Evolutionary conservation across 805 yeast genomes (phyloP), one percentile per base, ranked within the genome.

Genomic region (Hanseniaspora mollemarum): DNA sequence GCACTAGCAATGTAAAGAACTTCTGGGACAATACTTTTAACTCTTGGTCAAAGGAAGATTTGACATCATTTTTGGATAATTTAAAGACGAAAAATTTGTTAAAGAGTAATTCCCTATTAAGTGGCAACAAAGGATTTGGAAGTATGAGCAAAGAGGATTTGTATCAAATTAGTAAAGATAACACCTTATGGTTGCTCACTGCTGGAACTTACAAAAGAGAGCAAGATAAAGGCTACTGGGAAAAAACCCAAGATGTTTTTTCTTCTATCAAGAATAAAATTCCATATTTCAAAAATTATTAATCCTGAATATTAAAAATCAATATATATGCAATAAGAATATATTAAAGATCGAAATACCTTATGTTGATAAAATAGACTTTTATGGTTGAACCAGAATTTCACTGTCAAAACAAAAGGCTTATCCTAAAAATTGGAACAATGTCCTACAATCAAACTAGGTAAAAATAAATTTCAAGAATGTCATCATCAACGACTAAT

Each of bases 41-140:
- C 25, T 58, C 67, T 9, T 73, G 75, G 73, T 64, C 74, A 1
- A 63, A 62, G 16, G 67, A 67, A 22, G 78, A 75, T 51, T 59
- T 75, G 51, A 62, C 55, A 41, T 54, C 64, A 15, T 74, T 73
- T 55, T 58, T 74, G 52, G 59, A 62, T 16, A 62, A 69, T 2
- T 73, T 68, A n/a, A 40, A 25, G 16, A 33, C 25, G 3, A 48
- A 48, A 29, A 32, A 33, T 2, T 24, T 40, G 13, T 22, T 48
- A n/a, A 40, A 32, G 9, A 19, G 24, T 19, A 18, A 24, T 19
- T 35, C 36, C 13, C n/a, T 19, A 12, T 5, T 3, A 6, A 21
- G 38, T 58, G 77, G 77, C n/a, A 58, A 65, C 37, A 61, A 64
- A 15, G 51, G 63, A 28, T 54, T 60, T 1, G 39, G 21, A 13